Percentiles rank a stretch among this genome's conserved stretches.
Evolutionary conservation across 2,329 filamentous ascomycete genomes (phyloP).

Genomic region (Fusarium keratoplasticum): DNA sequence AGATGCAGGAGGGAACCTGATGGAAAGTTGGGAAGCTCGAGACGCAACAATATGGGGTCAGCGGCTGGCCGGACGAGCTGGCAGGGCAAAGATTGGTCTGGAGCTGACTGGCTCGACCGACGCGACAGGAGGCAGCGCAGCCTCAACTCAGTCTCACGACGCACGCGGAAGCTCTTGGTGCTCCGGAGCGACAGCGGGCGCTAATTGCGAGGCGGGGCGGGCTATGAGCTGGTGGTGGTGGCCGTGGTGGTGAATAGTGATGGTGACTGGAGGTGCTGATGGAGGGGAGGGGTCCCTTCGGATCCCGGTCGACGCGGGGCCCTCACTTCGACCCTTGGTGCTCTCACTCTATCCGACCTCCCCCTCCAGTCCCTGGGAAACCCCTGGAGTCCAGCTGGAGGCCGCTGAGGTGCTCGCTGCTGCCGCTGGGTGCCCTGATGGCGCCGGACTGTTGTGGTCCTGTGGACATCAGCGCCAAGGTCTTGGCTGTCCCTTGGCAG

Average conservation of each 20-base stretch:
- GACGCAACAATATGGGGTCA: slow-evolving; percentile 19
- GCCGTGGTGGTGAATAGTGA: not conserved
- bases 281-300: slow-evolving; percentile 12
- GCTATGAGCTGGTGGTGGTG: not conserved
- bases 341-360: not conserved
- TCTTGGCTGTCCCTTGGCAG: slow-evolving; percentile 18
- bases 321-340: slow-evolving; percentile 18
- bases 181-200: slow-evolving; percentile 20
- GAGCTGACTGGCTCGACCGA: not conserved
- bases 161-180: not conserved
- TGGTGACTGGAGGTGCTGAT: not conserved
- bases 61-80: slow-evolving; percentile 5
- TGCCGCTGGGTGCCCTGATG: not conserved
- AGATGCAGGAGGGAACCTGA: slow-evolving; percentile 19
- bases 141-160: slow-evolving; percentile 9
- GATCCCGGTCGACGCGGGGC: slow-evolving; percentile 4
- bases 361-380: slow-evolving; percentile 12
- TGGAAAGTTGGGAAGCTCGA: slow-evolving; percentile 7
- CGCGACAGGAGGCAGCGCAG: not conserved
- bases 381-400: slow-evolving; percentile 27
- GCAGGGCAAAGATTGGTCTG: not conserved
- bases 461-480: slow-evolving; percentile 25
- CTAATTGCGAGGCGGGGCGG: slow-evolving; percentile 27
- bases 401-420: slow-evolving; percentile 17
- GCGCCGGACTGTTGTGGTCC: not conserved